phyloP scores from a whole-genome alignment of 768 basidiomycete genomes.

The Agaricus subrufescens region DNA sequence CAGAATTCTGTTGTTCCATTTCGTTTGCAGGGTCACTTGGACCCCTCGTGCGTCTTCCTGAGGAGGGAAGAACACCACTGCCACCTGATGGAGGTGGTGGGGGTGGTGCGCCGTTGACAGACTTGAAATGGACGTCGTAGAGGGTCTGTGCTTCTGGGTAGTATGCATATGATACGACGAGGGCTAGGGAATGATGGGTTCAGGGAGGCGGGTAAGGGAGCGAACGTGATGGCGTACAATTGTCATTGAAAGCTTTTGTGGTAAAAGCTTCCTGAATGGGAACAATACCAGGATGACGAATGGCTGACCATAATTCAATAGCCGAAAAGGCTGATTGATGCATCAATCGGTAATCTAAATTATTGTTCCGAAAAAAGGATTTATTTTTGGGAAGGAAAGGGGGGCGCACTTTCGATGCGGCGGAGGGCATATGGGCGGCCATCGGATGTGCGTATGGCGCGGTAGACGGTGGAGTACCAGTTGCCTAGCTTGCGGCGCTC shows the following conservation, averaged over 20 bases:
- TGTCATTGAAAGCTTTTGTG: slow-evolving; percentile 86
- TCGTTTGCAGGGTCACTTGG: slow-evolving; percentile 4
- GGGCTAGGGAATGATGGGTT: slow-evolving; percentile 42
- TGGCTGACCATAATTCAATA: slow-evolving; percentile 81
- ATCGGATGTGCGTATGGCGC: slow-evolving; percentile 68
- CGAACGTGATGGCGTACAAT: slow-evolving; percentile 51
- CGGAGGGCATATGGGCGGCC: slow-evolving; percentile 75
- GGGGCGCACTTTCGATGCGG: slow-evolving; percentile 76
- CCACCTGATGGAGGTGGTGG: slow-evolving; percentile 19
- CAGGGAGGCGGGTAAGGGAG: background rate
- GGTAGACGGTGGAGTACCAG: slow-evolving; percentile 82
- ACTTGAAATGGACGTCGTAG: slow-evolving; percentile 70
- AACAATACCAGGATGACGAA: slow-evolving; percentile 85
- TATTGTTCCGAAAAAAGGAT: slow-evolving; percentile 1
- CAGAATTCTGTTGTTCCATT: background rate
- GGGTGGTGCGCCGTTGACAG: slow-evolving; percentile 23
- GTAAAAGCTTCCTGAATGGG: slow-evolving; percentile 90
- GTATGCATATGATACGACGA: slow-evolving; percentile 89
- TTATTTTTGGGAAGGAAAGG: slow-evolving; percentile 4
- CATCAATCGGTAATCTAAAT: slow-evolving; percentile 73
- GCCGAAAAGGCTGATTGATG: slow-evolving; percentile 77
- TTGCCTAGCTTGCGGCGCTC: slow-evolving; percentile 79
- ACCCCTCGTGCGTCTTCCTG: background rate
- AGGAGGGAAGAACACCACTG: too few species aligned
- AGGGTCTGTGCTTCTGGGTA: slow-evolving; percentile 82